A percentile compares a stretch with the other conserved stretches of the same genome.
phyloP scores from a whole-genome alignment of 2,329 filamentous ascomycete species.

The Blastomyces parvus region DNA sequence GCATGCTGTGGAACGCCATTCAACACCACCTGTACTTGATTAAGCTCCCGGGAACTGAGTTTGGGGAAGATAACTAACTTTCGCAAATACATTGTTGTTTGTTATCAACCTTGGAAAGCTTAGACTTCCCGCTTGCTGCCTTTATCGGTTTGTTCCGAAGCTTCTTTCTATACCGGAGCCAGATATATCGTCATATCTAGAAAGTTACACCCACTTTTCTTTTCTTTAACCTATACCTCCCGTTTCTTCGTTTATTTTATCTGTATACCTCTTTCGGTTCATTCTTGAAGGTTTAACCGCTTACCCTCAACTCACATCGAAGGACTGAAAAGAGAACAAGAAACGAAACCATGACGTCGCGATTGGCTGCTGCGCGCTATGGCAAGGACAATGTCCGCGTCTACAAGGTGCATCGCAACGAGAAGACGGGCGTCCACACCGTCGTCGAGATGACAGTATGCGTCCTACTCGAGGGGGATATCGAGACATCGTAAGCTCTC shows the following conservation, averaged over 20 bases:
- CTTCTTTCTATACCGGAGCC: no score
- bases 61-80: no score
- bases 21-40: no score
- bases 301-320: not conserved
- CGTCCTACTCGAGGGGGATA: constrained; percentile 84
- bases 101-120: no score
- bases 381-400: constrained; percentile 93
- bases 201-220: no score
- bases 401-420: constrained; percentile 82
- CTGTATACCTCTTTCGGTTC: not conserved
- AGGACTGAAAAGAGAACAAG: not conserved
- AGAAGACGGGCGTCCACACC: constrained; percentile 65
- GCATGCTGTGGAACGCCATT: no score
- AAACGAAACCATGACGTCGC: constrained; percentile 12
- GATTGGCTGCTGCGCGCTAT: constrained; percentile 39
- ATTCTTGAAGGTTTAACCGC: not conserved
- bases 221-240: not conserved
- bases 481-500: constrained; percentile 61
- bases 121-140: no score
- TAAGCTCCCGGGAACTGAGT: no score
- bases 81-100: no score
- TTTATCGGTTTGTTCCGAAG: no score
- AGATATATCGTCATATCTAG: no score
- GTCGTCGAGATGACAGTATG: constrained; percentile 94
- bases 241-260: not conserved